Evolutionary conservation across 805 yeast species (phyloP), one percentile per base, ranked within the genome.

Genomic region (Candida lessepsii): DNA sequence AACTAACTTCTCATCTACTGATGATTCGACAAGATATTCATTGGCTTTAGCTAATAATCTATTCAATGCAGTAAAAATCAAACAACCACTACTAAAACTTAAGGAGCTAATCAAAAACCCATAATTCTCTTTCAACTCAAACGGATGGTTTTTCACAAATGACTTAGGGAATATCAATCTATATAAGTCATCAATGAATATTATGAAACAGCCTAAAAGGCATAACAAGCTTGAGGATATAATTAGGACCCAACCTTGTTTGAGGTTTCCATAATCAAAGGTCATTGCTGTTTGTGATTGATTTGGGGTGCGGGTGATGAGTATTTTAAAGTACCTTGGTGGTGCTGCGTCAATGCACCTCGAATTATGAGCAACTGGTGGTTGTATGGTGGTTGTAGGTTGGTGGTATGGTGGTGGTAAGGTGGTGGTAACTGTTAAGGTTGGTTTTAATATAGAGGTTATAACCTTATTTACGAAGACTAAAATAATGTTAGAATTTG

Each of bases 51-150:
- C 96, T n/a, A 90, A 62, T 37, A 91, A 67, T 45, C 81, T 76
- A 63, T 78, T 84, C 36, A 91, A 62, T 0, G 96, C 77, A 0
- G 97, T 88, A 53, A 89, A 78, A 2, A 83, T 43, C 58, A 91
- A 71, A 18, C 95, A 86, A 0, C 99, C 98, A 0, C 91, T 71
- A 48, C 90, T 80, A 36, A 90, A 61, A 0, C 93, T 76, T 20
- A 91, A 71, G 2, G 95, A 83, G 24, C 80, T 80, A 28, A 86
- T 80, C 45, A 91, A 71, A 55, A 90, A 81, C 10, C 64, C 60
- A 26, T 82, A 76, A 55, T 83, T 81, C 40, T 76, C 73, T 39
- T 75, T 71, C 30, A 85, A 70, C 27, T 72, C 63, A 56, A 84
- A 81, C 1, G 73, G 72, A 46, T 65, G 62, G 30, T 50, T 52